Evolutionary conservation across 2,329 filamentous ascomycete genomes (phyloP), one percentile per base, ranked within the genome.

Genomic region (Chaetothyriales sp.): DNA sequence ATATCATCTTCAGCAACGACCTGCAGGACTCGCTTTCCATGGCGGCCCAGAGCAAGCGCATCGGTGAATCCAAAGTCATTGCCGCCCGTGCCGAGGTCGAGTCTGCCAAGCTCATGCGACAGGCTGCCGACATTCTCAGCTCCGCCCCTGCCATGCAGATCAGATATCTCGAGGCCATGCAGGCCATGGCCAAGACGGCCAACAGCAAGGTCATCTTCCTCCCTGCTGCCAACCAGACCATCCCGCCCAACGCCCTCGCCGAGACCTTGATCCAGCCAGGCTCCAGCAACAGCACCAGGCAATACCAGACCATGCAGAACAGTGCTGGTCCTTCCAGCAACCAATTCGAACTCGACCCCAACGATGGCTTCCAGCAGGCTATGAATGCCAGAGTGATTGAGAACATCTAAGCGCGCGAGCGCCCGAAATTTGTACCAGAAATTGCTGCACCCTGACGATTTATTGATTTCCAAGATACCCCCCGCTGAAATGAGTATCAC

Each of bases 21-120:
- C 77, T 98, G 44, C 92, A 98, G 70, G 90, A 96, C 64, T 92
- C 86, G 18, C 79, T 98, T 47, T 94, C 86, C 65, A 96, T 98
- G 92, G 92, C 92, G 42, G 92, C 92, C 2, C 92, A 98, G 77
- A 87, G 84, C 74, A 96, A 96, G 83, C 84, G 92, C 60, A 95
- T 95, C 51, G 92, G 92, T 72, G 92, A 98, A 70, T 88, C 84
- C 72, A 98, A 98, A 77, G 87, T 98, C 66, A 96, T 98, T 65
- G 88, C 88, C 52, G 92, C 92, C 57, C 86, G 92, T 67, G 92
- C 92, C 32, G 92, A 98, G 60, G 92, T 98, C 64, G 92, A 98
- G 71, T 82, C 83, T 49, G 90, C 92, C 69, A 95, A 95, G 70
- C 74, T 96, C 64, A 67, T 67, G 65, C 61, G 75, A 49, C 70